Percentiles rank a stretch among this genome's conserved stretches.
Evolutionary conservation across 768 basidiomycete species (phyloP).

Genomic region (Termitomyces sp.): DNA sequence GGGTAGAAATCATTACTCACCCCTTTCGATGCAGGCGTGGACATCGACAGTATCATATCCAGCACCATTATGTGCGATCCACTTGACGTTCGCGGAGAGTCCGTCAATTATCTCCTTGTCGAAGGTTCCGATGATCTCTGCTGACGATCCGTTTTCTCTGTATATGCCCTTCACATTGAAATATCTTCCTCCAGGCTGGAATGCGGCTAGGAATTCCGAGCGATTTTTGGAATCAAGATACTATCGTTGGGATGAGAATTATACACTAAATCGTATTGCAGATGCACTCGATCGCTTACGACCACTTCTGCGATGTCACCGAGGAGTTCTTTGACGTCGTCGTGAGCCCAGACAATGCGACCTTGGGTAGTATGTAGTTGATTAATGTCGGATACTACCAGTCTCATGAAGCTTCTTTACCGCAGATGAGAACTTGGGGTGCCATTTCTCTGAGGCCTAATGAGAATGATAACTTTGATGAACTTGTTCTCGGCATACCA

Average conservation of each 20-base stretch:
- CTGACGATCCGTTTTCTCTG: slow-evolving; percentile 63
- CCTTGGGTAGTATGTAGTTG: slow-evolving; percentile 30
- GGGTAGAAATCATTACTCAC: slow-evolving; percentile 26
- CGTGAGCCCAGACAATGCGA: slow-evolving; percentile 74
- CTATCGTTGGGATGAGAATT: slow-evolving; percentile 14
- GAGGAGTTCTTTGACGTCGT: slow-evolving; percentile 63
- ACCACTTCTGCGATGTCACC: slow-evolving; percentile 67
- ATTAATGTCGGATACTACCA: not conserved
- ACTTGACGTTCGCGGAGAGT: slow-evolving; percentile 64
- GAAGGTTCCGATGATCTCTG: slow-evolving; percentile 64
- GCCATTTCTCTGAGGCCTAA: slow-evolving; percentile 13
- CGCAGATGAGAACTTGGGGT: slow-evolving; percentile 24
- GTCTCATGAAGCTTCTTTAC: slow-evolving; percentile 6
- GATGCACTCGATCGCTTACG: slow-evolving; percentile 39
- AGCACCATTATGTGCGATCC: slow-evolving; percentile 91
- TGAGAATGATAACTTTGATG: not conserved
- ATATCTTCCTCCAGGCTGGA: slow-evolving; percentile 68
- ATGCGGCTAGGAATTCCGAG: slow-evolving; percentile 60
- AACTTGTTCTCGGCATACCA: not conserved
- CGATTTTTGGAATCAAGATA: slow-evolving; percentile 54
- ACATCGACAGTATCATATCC: slow-evolving; percentile 91
- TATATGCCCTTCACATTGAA: slow-evolving; percentile 70
- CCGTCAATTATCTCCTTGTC: slow-evolving; percentile 72
- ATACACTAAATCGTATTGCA: not conserved
- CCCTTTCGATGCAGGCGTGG: slow-evolving; percentile 60